Base-by-base conservation (phyloP, 257 asterid genomes). In the Scutellaria barbata region DNA sequence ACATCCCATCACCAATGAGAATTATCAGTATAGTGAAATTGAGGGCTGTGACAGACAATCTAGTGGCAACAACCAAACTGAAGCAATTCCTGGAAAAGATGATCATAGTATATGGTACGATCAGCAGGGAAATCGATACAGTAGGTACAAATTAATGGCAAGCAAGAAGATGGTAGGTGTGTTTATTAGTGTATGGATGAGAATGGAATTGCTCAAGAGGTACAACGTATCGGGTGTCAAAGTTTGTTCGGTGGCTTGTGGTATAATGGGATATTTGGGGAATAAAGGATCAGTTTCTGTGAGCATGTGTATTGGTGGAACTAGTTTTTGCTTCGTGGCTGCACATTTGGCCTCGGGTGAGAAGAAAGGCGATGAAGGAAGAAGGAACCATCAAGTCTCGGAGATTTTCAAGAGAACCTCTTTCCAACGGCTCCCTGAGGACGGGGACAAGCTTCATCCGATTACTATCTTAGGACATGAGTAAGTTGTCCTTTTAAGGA, bases 91-190 rank as follows among this genome's bases (percentile, higher is more conserved):
- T 17, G 52, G 46, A 25, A 74, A 73, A 69, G 85, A 71, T 25
- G 75, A 51, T 65, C 57, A 66, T 1, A 43, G 60, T 46, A 63
- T 54, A 22, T 76, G 37, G 66, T 51, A 17, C 0, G 76, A 77
- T 71, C 63, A 72, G 64, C 48, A 70, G 69, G 72, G 54, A 5
- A 30, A 30, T 37, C 62, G 52, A 20, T 45, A 39, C 71, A 73
- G 81, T 43, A 85, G 75, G 77, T 92, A 88, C 78, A 87, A 76
- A 74, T 71, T 90, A 70, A 75, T 90, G 76, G 97, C 95, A 0
- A 90, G 96, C 92, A 92, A 87, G 87, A 92, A 88, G 84, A 90
- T 92, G 98, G 98, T 90, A 25, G 98, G 98, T 5, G 95, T 92
- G 45, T 92, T 92, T 65, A 72, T 92, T n/a, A 90, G 97, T 52